Evolutionary conservation across 2,329 filamentous ascomycete genomes (phyloP), one percentile per base, ranked within the genome.

Genomic region (Lomentospora prolificans): DNA sequence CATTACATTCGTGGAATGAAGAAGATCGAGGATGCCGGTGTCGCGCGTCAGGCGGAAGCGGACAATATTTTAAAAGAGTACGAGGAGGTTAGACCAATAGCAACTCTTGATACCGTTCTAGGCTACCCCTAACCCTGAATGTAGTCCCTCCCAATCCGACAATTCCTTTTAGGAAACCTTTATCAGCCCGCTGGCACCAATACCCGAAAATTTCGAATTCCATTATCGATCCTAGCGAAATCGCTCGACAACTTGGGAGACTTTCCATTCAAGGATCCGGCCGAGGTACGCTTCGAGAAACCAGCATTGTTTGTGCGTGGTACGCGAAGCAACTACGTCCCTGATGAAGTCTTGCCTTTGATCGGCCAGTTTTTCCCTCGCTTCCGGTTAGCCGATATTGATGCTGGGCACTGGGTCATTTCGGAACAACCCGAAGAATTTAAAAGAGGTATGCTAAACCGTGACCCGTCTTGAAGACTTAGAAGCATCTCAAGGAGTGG

Each of bases 161-260:
- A 96, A 66, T 99, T 97, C 69, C 79, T 99, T 14, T 80, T 99
- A 1, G 89, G 88, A 9, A 99, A 97, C 66, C 75, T 97, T 39
- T 70, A 86, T 61, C 81, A 84, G 4, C 74, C 77, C 0, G 41
- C 62, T 7, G 70, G 68, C 14, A 72, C 76, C 53, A 75, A 79
- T 30, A 74, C 74, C 2, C 79, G 87, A 63, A 84, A 81, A 62
- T 96, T 94, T 71, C 81, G 89, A 27, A 83, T 97, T 3, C 92
- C 94, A 0, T 73, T 99, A 9, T 76, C 79, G 50, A 84, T 81
- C 3, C 74, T 99, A 0, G 84, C 78, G 3, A 75, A 77, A 51
- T 77, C 84, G 0, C 74, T 99, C 41, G 80, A 84, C 61, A 76
- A 88, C 60, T 81, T 97, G 73, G 90, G 88, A 1, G 89, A 95